Percentiles rank a stretch among this genome's conserved stretches.
Conservation (phyloP, 306 rosid genomes). For the Chamaecrista fasciculata region DNA sequence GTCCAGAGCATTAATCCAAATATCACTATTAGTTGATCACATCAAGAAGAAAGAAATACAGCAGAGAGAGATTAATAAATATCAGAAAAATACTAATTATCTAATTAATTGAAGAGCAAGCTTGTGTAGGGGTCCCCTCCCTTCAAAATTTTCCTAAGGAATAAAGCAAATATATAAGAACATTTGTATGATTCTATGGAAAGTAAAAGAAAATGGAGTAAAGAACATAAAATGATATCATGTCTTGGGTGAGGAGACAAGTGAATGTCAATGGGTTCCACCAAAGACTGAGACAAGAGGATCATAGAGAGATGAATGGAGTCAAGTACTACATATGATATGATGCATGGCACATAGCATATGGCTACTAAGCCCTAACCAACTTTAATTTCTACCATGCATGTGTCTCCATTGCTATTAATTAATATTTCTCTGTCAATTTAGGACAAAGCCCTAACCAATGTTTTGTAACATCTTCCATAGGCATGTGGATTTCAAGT, state of each 20-base stretch:
- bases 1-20: no score
- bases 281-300: neutral
- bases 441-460: neutral
- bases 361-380: neutral
- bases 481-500: conserved; percentile 19
- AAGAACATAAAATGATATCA: neutral
- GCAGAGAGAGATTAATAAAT: no score
- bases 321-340: no score
- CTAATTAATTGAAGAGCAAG: no score
- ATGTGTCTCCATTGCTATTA: neutral
- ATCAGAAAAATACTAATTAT: no score
- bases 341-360: neutral
- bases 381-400: neutral
- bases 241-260: neutral
- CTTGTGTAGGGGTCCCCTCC: no score
- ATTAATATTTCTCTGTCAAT: no score
- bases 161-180: no score
- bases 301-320: neutral
- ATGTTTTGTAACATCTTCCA: neutral
- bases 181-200: no score
- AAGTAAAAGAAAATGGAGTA: neutral
- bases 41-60: no score
- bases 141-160: no score
- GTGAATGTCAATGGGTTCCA: neutral
- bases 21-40: no score